These are phyloP conservation scores for Fusarium musae DNA, from an alignment of 2,329 filamentous ascomycete genomes.

Conservation along the genomic window DNA sequence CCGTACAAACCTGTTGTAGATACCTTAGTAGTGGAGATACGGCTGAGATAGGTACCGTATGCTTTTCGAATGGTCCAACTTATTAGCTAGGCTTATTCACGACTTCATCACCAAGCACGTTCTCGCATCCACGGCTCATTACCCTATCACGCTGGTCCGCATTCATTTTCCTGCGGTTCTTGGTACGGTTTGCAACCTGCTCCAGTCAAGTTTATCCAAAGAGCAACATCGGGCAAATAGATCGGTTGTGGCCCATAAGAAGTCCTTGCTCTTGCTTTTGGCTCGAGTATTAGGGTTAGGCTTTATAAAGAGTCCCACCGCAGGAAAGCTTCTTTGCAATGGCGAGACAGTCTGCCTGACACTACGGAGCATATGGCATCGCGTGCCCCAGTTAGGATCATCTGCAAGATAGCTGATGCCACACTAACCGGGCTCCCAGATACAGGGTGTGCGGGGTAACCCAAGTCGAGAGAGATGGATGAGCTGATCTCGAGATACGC, in stretches of 20 bases:
- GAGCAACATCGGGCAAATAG: background rate
- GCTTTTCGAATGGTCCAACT: background rate
- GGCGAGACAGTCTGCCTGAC: slow-evolving; percentile 15
- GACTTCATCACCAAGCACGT: background rate
- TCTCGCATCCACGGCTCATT: background rate
- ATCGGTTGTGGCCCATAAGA: background rate
- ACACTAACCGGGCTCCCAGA: slow-evolving; percentile 10
- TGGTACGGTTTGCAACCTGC: background rate
- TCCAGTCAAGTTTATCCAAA: background rate
- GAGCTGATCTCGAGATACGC: slow-evolving; percentile 13
- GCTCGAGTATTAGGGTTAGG: background rate
- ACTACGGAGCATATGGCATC: slow-evolving; percentile 20
- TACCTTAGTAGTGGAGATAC: background rate
- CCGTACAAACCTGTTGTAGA: background rate
- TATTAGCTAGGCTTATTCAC: background rate
- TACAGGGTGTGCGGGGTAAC: slow-evolving; percentile 24
- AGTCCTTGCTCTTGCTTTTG: background rate
- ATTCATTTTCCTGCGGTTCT: background rate
- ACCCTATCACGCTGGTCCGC: background rate
- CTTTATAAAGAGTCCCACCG: background rate
- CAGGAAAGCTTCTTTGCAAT: slow-evolving; percentile 30
- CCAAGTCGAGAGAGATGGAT: slow-evolving; percentile 3
- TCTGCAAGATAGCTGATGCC: slow-evolving; percentile 26
- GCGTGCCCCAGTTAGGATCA: slow-evolving; percentile 16
- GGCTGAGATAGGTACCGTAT: background rate